Conservation (phyloP, 805 yeast genomes). For the Hanseniaspora hatyaiensis region DNA sequence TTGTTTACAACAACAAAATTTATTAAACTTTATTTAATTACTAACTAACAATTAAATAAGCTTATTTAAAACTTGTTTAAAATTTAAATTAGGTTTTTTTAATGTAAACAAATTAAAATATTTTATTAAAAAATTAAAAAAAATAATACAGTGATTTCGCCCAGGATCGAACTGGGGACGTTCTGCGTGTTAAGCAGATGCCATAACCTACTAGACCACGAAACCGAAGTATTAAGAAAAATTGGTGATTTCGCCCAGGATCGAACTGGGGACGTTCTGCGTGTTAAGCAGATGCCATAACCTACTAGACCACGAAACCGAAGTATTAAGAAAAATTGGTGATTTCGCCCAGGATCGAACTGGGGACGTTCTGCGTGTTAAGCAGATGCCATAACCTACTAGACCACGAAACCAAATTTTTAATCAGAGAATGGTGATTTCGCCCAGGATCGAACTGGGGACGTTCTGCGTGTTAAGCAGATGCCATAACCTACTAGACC, state of each 20-base stretch:
- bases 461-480: slow-evolving; percentile 99
- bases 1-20: too few species aligned
- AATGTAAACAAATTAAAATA: too few species aligned
- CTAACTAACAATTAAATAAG: too few species aligned
- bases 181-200: slow-evolving; percentile 99
- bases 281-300: slow-evolving; percentile 99
- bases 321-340: slow-evolving; percentile 22
- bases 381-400: slow-evolving; percentile 99
- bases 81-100: too few species aligned
- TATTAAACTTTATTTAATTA: too few species aligned
- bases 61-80: too few species aligned
- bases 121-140: too few species aligned
- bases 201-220: slow-evolving; percentile 89
- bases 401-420: slow-evolving; percentile 95
- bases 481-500: slow-evolving; percentile 99
- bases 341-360: slow-evolving; percentile 99
- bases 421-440: slow-evolving; percentile 45
- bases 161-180: slow-evolving; percentile 99
- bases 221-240: slow-evolving; percentile 24
- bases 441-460: slow-evolving; percentile 99
- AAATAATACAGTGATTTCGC: slow-evolving; percentile 50
- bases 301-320: slow-evolving; percentile 99
- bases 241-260: slow-evolving; percentile 96
- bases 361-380: slow-evolving; percentile 99
- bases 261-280: slow-evolving; percentile 99